Evolutionary conservation across 352 stramenopile genomes (phyloP), one percentile per base, ranked within the genome.

Genomic region (Pythium dissotocum): DNA sequence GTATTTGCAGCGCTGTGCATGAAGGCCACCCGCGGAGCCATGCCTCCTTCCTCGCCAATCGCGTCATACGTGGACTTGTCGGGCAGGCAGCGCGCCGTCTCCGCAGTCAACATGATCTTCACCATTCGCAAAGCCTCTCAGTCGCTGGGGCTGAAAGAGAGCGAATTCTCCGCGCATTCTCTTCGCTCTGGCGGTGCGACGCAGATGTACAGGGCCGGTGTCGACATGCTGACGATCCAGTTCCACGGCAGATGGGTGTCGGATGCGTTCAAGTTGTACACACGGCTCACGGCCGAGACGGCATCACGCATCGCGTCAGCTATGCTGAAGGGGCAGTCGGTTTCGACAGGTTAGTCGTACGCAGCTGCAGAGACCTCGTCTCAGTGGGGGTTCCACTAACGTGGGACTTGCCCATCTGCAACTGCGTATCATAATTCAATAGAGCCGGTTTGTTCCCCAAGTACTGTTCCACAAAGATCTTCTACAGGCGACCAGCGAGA

Each of bases 191-290:
- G 60, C 16, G 48, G 60, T 3, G 60, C 60, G 2, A 59, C 60
- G 13, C 46, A 59, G 13, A 58, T 66, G 48, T 53, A 59, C 35
- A 16, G 51, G 16, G 44, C 48, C 26, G 60, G 60, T 0, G 38
- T 66, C 21, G 48, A 59, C 24, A 26, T 18, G 1, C 5, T 28
- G 1, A 66, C 49, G 12, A 59, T 66, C n/a, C 60, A 66, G 33
- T 53, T 66, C 21, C 60, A 66, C n/a, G 60, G 60, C 10, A 18
- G 60, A 13, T 66, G 60, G 49, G 76, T 77, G 35, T 89, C 87
- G 21, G 72, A 77, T 71, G 75, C 6, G 30, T 76, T 24, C 76
- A 88, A 52, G 70, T 76, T 36, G 70, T 69, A 54, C 64, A 62
- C 46, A 58, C n/a, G n/a, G n/a, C n/a, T n/a, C n/a, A n/a, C n/a